Evolutionary conservation across 176 grass and related monocot genomes (phyloP).

Genomic region (Otatea glauca): DNA sequence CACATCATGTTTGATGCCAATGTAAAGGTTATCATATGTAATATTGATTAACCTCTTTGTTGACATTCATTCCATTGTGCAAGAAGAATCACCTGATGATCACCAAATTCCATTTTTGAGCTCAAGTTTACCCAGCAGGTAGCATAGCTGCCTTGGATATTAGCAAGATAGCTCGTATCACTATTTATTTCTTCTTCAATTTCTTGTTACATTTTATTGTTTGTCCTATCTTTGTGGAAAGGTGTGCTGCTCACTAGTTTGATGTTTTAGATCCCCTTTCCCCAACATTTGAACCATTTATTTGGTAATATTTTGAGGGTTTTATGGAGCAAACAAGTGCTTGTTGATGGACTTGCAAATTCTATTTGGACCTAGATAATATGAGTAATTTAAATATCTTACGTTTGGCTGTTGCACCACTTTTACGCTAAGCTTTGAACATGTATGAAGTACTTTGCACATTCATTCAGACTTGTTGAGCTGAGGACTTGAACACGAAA

Average conservation of each 20-base stretch:
- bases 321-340: background rate
- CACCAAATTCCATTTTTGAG: background rate
- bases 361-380: background rate
- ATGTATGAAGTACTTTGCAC: background rate
- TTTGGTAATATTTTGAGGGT: background rate
- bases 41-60: background rate
- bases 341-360: background rate
- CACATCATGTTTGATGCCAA: background rate
- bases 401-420: background rate
- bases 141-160: background rate
- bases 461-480: background rate
- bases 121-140: background rate
- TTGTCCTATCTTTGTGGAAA: background rate
- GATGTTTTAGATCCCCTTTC: background rate
- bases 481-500: background rate
- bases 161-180: background rate
- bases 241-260: background rate
- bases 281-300: constrained; percentile 5
- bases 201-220: background rate
- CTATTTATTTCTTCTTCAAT: background rate
- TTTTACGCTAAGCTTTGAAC: background rate
- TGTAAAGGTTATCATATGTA: background rate
- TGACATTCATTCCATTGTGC: background rate
- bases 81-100: background rate
- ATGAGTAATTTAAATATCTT: constrained; percentile 1